Evolutionary conservation across 495 filamentous ascomycete species (phyloP).

Genomic region (Parathielavia hyrcaniae): DNA sequence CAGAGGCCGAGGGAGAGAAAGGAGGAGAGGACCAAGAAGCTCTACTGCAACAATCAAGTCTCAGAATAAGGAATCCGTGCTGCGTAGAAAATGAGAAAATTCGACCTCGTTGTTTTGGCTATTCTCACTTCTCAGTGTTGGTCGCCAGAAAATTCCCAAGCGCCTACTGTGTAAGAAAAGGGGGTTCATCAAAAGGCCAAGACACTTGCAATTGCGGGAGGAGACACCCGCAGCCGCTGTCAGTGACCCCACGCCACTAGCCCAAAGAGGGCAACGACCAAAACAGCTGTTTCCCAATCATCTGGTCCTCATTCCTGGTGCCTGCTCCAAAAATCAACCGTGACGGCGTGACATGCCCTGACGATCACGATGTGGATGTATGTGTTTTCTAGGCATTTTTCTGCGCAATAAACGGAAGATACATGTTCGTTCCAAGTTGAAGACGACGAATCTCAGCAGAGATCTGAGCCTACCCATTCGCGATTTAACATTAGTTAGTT

Average conservation of each 20-base stretch:
- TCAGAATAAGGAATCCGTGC: not conserved
- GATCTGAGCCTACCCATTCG: no score
- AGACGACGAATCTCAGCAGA: no score
- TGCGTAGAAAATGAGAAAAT: not conserved
- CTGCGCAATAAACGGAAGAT: no score
- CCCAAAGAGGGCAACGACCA: not conserved
- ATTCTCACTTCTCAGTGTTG: not conserved
- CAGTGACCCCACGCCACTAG: conserved; percentile 4
- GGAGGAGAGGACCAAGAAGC: not conserved
- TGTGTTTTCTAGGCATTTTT: no score
- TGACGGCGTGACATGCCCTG: no score
- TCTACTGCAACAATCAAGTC: not conserved
- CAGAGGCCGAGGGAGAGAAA: not conserved
- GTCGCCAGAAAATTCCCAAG: conserved; percentile 8
- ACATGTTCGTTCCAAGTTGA: no score
- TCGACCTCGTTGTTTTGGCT: not conserved
- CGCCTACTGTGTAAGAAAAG: not conserved
- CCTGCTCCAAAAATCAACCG: no score
- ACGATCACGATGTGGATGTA: no score
- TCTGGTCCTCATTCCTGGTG: no score
- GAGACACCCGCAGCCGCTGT: conserved; percentile 5
- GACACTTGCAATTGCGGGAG: not conserved
- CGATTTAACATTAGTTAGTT: no score
- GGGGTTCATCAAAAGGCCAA: not conserved
- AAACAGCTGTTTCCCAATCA: not conserved